Conservation (phyloP, 2,329 filamentous ascomycete genomes). For the Thelonectria discophora region DNA sequence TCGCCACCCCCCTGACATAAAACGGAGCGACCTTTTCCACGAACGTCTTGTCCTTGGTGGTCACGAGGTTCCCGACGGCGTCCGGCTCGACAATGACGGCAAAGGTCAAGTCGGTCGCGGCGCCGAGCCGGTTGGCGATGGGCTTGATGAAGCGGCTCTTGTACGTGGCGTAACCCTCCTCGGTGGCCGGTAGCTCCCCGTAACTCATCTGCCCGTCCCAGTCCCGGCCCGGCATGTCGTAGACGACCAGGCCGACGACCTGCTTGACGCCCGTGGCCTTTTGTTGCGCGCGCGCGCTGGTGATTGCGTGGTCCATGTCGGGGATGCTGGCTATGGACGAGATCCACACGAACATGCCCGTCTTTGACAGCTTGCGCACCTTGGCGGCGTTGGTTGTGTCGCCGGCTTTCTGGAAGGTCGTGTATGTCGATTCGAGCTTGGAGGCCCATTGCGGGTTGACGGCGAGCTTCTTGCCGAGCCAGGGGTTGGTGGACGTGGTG, state of each 20-base stretch:
- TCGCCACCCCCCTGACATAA: conserved; percentile 11
- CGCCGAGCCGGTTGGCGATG: conserved; percentile 8
- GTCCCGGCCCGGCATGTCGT: conserved; percentile 21
- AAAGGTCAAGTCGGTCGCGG: conserved; percentile 7
- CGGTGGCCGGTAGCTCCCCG: conserved; percentile 6
- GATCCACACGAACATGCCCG: conserved; percentile 22
- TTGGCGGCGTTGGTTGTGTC: conserved; percentile 15
- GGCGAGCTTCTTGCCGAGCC: conserved; percentile 10
- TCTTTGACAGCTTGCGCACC: conserved; percentile 10
- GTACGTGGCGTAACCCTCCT: conserved; percentile 4
- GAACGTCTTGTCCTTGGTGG: background rate
- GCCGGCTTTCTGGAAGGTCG: background rate
- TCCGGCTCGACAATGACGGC: conserved; percentile 19
- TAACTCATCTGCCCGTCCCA: conserved; percentile 6
- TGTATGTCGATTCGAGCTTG: conserved; percentile 12
- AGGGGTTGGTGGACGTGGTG: conserved; percentile 6
- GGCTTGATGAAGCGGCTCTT: conserved; percentile 13
- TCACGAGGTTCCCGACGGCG: conserved; percentile 17
- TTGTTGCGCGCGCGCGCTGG: conserved; percentile 8
- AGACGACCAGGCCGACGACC: conserved; percentile 17
- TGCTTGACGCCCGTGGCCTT: conserved; percentile 1
- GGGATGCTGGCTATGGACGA: conserved; percentile 6
- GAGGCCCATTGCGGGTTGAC: conserved; percentile 15
- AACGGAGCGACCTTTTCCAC: conserved; percentile 1
- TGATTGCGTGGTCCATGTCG: conserved; percentile 17